Evolutionary conservation across 2,329 filamentous ascomycete genomes (phyloP).

Genomic region (Botryosphaeria agaves): DNA sequence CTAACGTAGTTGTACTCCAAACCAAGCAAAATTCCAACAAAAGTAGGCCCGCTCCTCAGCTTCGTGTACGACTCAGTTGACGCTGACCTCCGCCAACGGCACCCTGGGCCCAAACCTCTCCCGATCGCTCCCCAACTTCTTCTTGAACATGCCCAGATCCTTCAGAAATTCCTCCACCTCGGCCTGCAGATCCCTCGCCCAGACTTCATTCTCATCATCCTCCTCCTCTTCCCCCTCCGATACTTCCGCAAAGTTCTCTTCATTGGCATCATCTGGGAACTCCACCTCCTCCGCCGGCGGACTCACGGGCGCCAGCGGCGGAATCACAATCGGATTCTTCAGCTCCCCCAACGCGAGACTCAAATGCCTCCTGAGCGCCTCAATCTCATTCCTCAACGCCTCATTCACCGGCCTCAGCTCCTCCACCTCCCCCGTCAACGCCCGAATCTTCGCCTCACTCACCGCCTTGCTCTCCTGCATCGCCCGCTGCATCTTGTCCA

Average conservation of each 20-base stretch:
- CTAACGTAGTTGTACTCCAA: no score
- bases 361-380: conserved; percentile 72
- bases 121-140: conserved; percentile 75
- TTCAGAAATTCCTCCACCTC: conserved; percentile 70
- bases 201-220: conserved; percentile 19
- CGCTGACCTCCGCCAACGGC: conserved; percentile 4
- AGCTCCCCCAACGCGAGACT: conserved; percentile 71
- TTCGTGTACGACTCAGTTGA: no score
- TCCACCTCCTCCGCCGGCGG: conserved; percentile 23
- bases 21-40: no score
- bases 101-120: conserved; percentile 33
- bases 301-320: conserved; percentile 19
- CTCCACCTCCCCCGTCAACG: conserved; percentile 40
- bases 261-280: conserved; percentile 27
- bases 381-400: conserved; percentile 55
- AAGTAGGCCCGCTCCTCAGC: no score
- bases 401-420: conserved; percentile 30
- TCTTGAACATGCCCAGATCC: conserved; percentile 64
- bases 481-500: conserved; percentile 76
- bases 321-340: conserved; percentile 72
- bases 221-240: conserved; percentile 36
- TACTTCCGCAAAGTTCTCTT: conserved; percentile 25
- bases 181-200: conserved; percentile 53
- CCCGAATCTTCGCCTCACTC: conserved; percentile 84
- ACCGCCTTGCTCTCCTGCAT: conserved; percentile 92